Base-by-base conservation (phyloP, 2,329 filamentous ascomycete genomes). In the Dothidotthia symphoricarpi region DNA sequence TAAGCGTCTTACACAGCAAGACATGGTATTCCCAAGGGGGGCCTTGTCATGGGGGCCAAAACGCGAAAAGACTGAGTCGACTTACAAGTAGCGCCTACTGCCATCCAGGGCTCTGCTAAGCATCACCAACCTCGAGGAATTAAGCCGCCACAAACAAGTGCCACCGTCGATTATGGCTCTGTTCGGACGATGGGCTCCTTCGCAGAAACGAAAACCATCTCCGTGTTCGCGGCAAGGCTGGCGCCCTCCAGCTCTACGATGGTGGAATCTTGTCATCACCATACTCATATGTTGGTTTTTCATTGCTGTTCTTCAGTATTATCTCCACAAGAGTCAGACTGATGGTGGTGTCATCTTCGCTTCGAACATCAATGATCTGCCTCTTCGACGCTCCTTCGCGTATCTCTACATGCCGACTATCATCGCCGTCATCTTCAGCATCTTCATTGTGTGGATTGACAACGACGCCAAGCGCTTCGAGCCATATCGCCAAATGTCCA, bases 371-470 rank as follows among this genome's bases (percentile, higher is more conserved):
- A 61, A 59, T 19, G 49, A 55, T 2, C 57, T 80, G 0, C 67
- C 77, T 0, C 4, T 57, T 0, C 68, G 47, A 0, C 70, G 76
- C 6, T 38, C 59, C 0, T 78, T 76, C 12, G 51, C 73, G 0
- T 80, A 77, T 31, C 52, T 73, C 0, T 55, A 61, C 26, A 31
- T 57, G 0, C 78, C 79, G 0, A 81, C 73, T 0, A 64, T 80
- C 0, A 40, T 80, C 0, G 72, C 77, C 0, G 75, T 82, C 0
- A 9, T 75, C 0, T 81, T 78, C 44, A 75, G 76, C 24, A 64
- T 81, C 3, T 16, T 75, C 0, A 81, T 77, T 75, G 72, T 67
- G 3, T 80, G 77, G 76, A 67, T 81, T 0, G 78, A 83, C 34
- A 52, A 81, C 1, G 78, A 83, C 25, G 64, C 72, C 0, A 78